These are phyloP conservation scores for Eucalyptus curtisii DNA, from an alignment of 345 rosid genomes.

Conservation along the genomic window DNA sequence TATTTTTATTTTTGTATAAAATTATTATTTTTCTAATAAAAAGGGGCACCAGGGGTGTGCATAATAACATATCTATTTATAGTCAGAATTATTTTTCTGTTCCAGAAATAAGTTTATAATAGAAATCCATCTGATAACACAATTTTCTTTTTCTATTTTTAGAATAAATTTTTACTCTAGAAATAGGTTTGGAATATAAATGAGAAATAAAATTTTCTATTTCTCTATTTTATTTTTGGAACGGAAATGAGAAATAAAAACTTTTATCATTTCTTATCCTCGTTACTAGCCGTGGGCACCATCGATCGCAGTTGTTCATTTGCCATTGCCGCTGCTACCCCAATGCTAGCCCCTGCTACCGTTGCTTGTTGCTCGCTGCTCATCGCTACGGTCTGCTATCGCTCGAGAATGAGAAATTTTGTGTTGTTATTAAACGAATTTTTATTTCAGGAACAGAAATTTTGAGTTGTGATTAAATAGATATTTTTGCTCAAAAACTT, in stretches of 20 bases:
- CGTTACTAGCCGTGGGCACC: fast-evolving
- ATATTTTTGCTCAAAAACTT: too few species aligned
- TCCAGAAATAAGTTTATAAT: too few species aligned
- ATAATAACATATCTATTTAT: too few species aligned
- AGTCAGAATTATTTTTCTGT: too few species aligned
- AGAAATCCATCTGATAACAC: too few species aligned
- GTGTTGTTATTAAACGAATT: fast-evolving
- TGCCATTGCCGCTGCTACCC: fast-evolving
- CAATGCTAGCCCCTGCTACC: fast-evolving
- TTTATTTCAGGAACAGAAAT: fast-evolving
- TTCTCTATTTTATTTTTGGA: too few species aligned
- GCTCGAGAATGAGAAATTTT: too few species aligned
- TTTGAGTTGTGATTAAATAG: fast-evolving
- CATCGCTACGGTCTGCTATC: fast-evolving
- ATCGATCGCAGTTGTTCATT: fast-evolving
- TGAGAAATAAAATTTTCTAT: fast-evolving
- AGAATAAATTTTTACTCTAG: fast-evolving
- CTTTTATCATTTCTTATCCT: too few species aligned
- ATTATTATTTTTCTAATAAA: too few species aligned
- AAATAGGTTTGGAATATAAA: too few species aligned
- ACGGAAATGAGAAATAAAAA: fast-evolving
- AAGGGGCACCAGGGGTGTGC: fast-evolving
- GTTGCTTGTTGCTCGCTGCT: fast-evolving
- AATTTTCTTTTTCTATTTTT: too few species aligned
- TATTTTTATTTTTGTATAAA: too few species aligned